phyloP scores from a whole-genome alignment of 164 flowering plant genomes.

The Nymphaea thermarum region DNA sequence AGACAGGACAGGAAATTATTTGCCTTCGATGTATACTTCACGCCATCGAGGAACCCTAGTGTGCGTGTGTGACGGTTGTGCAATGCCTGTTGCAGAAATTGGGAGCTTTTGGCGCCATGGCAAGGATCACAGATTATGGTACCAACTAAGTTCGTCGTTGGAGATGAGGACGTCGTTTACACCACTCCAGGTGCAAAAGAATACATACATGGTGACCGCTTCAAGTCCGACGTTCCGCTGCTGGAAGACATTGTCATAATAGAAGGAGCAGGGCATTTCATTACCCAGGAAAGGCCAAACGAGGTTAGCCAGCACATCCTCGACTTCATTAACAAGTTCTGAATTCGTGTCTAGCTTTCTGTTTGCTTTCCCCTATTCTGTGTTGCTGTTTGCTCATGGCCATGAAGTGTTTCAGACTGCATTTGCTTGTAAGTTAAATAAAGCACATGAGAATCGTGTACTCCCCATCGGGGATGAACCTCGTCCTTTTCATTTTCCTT shows the following conservation, averaged over 20 bases:
- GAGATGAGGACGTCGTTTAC: conserved; percentile 27
- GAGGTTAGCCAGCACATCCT: conserved; percentile 5
- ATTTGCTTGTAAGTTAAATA: no score
- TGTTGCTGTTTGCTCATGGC: no score
- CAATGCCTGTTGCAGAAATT: conserved; percentile 14
- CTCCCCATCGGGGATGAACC: no score
- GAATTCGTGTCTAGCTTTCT: no score
- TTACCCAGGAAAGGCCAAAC: conserved; percentile 5
- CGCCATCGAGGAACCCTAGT: background rate
- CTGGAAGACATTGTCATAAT: conserved; percentile 4
- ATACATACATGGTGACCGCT: conserved; percentile 16
- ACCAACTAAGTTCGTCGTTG: conserved; percentile 31
- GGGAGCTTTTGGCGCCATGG: conserved; percentile 51
- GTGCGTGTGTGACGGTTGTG: background rate
- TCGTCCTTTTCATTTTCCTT: no score
- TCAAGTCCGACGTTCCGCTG: conserved; percentile 13
- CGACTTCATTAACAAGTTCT: conserved; percentile 1
- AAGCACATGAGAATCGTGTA: no score
- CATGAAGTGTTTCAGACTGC: no score
- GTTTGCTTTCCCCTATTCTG: no score
- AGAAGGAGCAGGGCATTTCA: conserved; percentile 8
- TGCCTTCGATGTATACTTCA: background rate
- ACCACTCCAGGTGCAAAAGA: conserved; percentile 16
- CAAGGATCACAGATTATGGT: conserved; percentile 32
- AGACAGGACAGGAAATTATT: background rate